Evolutionary conservation across 1,284 basidiomycete genomes (phyloP), one percentile per base, ranked within the genome.

Genomic region (Porogramme epimiltina): DNA sequence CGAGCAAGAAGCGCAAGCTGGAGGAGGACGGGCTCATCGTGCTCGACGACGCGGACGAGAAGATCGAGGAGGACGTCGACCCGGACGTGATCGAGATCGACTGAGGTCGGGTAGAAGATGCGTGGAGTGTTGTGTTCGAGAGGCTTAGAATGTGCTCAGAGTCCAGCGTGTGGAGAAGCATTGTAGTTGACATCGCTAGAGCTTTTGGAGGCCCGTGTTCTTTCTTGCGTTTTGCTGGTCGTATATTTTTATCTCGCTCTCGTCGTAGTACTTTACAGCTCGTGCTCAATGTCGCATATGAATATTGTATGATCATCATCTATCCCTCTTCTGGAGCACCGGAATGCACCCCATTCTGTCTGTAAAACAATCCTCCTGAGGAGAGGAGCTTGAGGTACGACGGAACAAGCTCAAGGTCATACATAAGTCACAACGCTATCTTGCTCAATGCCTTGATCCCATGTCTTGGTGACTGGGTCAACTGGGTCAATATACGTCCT

Each of bases 11-110:
- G 64, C 68, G 79, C 52, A 69, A 72, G 54, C 63, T 90, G 51
- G 88, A 91, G 45, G 82, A 87, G 62, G 87, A 91, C 55, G 89
- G 88, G 16, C 61, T 91, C 39, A 66, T 91, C 33, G 58, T 89
- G 59, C 66, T 91, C 64, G 86, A 88, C 23, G 70, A 72, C n/a
- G 73, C 71, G 25, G 72, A 78, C 51, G 85, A 86, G 56, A 65
- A 69, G 56, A 65, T 85, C 38, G 78, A 79, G 15, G 75, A 78
- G 40, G 72, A 76, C 18, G 18, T 4, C 24, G 72, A 73, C 55
- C 69, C 81, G 45, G 83, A 85, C 53, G 74, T 79, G 58, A 79
- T 85, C 58, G 81, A 84, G 63, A 59, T 68, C 40, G 66, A 68
- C 40, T 68, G 59, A 39, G 28, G 8, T 33, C 34, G 22, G 37